These are phyloP conservation scores for Termitomyces sp. DNA, from an alignment of 768 basidiomycete genomes.

Conservation along the genomic window DNA sequence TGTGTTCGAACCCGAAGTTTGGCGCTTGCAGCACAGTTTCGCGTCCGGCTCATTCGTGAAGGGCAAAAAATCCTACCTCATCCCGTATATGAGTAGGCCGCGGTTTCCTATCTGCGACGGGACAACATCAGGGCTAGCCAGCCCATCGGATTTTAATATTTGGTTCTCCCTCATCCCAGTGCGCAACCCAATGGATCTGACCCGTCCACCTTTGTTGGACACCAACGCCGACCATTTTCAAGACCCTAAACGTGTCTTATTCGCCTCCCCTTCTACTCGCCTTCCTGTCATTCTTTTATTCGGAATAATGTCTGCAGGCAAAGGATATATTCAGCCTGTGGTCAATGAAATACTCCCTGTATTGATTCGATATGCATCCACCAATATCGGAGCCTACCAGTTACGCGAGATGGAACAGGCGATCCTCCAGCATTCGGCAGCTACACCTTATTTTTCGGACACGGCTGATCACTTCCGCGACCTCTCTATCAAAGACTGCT, in stretches of 20 bases:
- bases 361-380: conserved; percentile 12
- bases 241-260: conserved; percentile 12
- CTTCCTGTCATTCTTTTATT: conserved; percentile 16
- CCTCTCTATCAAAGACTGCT: conserved; percentile 15
- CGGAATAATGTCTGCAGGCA: conserved; percentile 18
- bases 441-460: not conserved
- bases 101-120: conserved; percentile 15
- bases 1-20: conserved; percentile 14
- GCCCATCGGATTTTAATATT: conserved; percentile 6
- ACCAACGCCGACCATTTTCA: conserved; percentile 4
- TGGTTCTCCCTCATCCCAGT: conserved; percentile 21
- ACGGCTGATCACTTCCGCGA: conserved; percentile 6
- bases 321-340: conserved; percentile 20
- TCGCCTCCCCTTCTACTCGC: conserved; percentile 16
- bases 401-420: conserved; percentile 13
- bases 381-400: conserved; percentile 5
- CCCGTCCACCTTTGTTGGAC: not conserved
- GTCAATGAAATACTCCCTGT: conserved; percentile 15
- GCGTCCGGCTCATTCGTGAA: conserved; percentile 9
- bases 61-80: conserved; percentile 14
- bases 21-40: conserved; percentile 19
- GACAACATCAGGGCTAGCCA: conserved; percentile 1
- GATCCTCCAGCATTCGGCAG: conserved; percentile 2
- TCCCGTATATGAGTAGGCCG: conserved; percentile 17
- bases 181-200: not conserved